These are phyloP conservation scores for Dothistroma pini DNA, from an alignment of 2,329 filamentous ascomycete genomes.

Conservation along the genomic window DNA sequence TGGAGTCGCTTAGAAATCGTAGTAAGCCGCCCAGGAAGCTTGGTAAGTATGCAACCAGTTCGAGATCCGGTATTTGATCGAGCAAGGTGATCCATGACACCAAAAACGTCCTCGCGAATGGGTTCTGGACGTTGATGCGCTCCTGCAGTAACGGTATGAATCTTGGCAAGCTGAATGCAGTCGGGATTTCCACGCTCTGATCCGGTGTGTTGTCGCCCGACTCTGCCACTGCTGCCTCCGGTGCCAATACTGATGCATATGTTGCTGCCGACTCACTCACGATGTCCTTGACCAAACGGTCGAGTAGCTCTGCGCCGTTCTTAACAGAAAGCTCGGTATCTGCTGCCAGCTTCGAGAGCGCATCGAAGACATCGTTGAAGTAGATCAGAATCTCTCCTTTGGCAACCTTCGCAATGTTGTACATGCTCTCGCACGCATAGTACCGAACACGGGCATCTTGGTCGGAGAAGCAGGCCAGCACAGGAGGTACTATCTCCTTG, in stretches of 20 bases:
- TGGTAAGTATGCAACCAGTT: slow-evolving; percentile 87
- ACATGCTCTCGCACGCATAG: slow-evolving; percentile 99
- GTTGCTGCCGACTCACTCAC: slow-evolving; percentile 92
- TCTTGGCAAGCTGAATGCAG: slow-evolving; percentile 82
- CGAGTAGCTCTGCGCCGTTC: slow-evolving; percentile 92
- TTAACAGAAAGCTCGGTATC: slow-evolving; percentile 97
- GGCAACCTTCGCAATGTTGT: slow-evolving; percentile 98
- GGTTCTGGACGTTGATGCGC: slow-evolving; percentile 88
- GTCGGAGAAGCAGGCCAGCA: slow-evolving; percentile 94
- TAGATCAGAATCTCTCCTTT: slow-evolving; percentile 96
- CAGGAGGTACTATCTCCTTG: slow-evolving; percentile 89
- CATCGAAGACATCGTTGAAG: slow-evolving; percentile 98
- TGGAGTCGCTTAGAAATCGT: slow-evolving; percentile 87
- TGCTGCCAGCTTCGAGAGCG: slow-evolving; percentile 91
- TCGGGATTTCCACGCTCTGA: slow-evolving; percentile 57
- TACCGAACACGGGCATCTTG: slow-evolving; percentile 97
- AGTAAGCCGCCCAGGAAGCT: slow-evolving; percentile 87
- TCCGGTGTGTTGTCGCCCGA: slow-evolving; percentile 34
- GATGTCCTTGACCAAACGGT: slow-evolving; percentile 93
- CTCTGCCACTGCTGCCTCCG: slow-evolving; percentile 48
- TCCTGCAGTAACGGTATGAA: slow-evolving; percentile 95
- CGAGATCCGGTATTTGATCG: slow-evolving; percentile 94
- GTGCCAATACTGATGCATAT: slow-evolving; percentile 80
- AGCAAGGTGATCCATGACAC: slow-evolving; percentile 94
- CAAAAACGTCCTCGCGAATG: slow-evolving; percentile 90